These are phyloP conservation scores for Pseudonitzschia multiseries DNA, from an alignment of 108 stramenopile species.

Conservation along the genomic window DNA sequence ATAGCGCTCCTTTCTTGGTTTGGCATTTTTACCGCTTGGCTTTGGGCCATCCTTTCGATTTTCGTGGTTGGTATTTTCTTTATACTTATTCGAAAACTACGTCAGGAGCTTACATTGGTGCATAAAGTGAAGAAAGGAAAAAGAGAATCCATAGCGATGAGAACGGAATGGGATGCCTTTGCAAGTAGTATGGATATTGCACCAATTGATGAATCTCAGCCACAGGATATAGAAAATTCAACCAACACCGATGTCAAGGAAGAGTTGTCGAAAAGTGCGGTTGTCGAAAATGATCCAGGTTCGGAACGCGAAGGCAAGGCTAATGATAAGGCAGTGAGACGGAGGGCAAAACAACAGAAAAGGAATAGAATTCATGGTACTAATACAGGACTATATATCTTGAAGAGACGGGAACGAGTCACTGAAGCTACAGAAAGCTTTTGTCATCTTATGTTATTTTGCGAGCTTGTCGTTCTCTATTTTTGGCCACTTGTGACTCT, in stretches of 20 bases:
- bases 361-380: background rate
- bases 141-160: background rate
- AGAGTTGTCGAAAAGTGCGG: too few relatives aligned
- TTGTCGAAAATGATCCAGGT: too few relatives aligned
- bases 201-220: too few relatives aligned
- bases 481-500: slow-evolving; percentile 48
- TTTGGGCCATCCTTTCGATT: slow-evolving; percentile 13
- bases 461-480: slow-evolving; percentile 15
- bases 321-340: too few relatives aligned
- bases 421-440: background rate
- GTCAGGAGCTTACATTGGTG: background rate
- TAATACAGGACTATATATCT: background rate
- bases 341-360: too few relatives aligned
- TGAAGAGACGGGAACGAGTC: background rate
- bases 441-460: slow-evolving; percentile 8
- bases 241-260: too few relatives aligned
- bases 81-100: slow-evolving; percentile 29
- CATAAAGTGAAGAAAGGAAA: background rate
- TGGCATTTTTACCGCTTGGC: slow-evolving; percentile 11
- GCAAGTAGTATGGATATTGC: too few relatives aligned
- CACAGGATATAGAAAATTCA: too few relatives aligned
- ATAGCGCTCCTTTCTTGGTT: slow-evolving; percentile 45
- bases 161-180: too few relatives aligned
- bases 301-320: too few relatives aligned
- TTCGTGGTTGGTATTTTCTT: slow-evolving; percentile 32